Evolutionary conservation across 495 filamentous ascomycete genomes (phyloP).

Genomic region (Trichoderma orchidacearum): DNA sequence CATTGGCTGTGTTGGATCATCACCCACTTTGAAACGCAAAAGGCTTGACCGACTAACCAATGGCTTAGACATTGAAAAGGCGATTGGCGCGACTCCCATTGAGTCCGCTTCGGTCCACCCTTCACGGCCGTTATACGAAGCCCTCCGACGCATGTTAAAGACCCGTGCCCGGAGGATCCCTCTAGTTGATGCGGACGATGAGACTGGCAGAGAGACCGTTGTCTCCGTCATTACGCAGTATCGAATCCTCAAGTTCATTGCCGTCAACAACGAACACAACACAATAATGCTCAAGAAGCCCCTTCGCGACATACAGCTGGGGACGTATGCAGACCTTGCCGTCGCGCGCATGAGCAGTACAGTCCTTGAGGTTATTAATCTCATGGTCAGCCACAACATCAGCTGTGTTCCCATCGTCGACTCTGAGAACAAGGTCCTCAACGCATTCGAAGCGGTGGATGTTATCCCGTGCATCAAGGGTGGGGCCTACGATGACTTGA

Average conservation of each 20-base stretch:
- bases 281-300: constrained; percentile 83
- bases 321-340: constrained; percentile 66
- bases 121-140: constrained; percentile 79
- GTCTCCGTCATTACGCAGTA: constrained; percentile 97
- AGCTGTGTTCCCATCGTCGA: constrained; percentile 92
- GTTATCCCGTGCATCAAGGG: constrained; percentile 93
- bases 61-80: constrained; percentile 77
- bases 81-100: constrained; percentile 77
- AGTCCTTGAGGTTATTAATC: constrained; percentile 92
- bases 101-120: constrained; percentile 96
- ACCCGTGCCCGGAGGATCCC: constrained; percentile 89
- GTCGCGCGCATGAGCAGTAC: constrained; percentile 85
- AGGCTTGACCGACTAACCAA: background rate
- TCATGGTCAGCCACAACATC: constrained; percentile 84
- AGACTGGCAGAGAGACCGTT: constrained; percentile 84
- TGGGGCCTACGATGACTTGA: constrained; percentile 80
- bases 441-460: constrained; percentile 96
- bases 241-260: constrained; percentile 94
- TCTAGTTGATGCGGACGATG: constrained; percentile 86
- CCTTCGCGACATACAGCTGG: constrained; percentile 70
- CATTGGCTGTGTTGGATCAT: too few species aligned
- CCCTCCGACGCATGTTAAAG: constrained; percentile 86
- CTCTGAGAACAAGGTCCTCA: constrained; percentile 65
- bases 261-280: constrained; percentile 82
- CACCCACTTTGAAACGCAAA: too few species aligned